phyloP scores from a whole-genome alignment of 2,329 filamentous ascomycete species.

The Pseudogymnoascus sp. region DNA sequence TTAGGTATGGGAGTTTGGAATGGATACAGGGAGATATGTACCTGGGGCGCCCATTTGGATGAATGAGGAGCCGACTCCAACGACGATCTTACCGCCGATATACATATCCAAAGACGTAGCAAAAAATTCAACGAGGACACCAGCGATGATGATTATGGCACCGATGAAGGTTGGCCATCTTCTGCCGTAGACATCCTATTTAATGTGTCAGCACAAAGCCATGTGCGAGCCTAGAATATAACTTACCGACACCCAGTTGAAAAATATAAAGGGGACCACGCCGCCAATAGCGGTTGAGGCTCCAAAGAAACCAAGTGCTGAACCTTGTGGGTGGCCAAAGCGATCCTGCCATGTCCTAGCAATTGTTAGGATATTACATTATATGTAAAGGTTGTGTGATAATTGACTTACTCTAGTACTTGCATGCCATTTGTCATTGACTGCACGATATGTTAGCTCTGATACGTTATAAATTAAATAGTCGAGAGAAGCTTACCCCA shows the following conservation, averaged over 20 bases:
- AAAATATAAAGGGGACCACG: constrained; percentile 24
- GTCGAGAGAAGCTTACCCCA: constrained; percentile 26
- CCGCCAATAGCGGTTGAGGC: constrained; percentile 35
- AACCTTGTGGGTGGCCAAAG: constrained; percentile 32
- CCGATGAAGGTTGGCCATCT: constrained; percentile 30
- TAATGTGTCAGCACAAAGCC: not conserved
- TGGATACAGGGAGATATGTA: not conserved
- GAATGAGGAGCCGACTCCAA: constrained; percentile 31
- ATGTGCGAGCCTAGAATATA: not conserved
- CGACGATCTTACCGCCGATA: constrained; percentile 32
- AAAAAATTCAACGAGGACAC: constrained; percentile 31
- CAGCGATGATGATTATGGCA: constrained; percentile 32
- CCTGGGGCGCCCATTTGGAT: constrained; percentile 35
- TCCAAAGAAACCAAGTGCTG: constrained; percentile 33
- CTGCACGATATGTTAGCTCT: constrained; percentile 13
- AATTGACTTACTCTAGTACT: constrained; percentile 22
- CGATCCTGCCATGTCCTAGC: constrained; percentile 28
- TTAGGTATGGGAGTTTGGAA: not conserved
- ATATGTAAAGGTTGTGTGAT: not conserved
- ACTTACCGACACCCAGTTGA: not conserved
- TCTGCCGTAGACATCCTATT: constrained; percentile 22
- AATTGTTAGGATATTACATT: not conserved
- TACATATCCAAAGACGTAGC: constrained; percentile 31
- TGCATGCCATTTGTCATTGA: constrained; percentile 36
- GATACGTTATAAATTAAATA: not conserved